A percentile compares a stretch with the other conserved stretches of the same genome.
phyloP scores from a whole-genome alignment of 2,329 filamentous ascomycete genomes.

The Aspergillus pseudonomiae region DNA sequence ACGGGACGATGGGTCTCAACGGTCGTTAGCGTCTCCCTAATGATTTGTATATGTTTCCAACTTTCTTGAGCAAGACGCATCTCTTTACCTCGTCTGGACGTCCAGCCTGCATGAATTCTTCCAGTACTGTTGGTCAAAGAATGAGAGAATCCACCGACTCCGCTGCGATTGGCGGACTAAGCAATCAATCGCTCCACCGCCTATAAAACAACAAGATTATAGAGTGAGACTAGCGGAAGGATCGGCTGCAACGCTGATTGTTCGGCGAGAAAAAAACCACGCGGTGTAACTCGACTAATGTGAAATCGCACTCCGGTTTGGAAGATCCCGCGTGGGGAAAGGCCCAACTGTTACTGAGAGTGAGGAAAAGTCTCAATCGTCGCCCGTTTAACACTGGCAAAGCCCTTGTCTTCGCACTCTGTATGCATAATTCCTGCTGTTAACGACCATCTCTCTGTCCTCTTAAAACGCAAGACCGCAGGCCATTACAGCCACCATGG shows the following conservation, averaged over 20 bases:
- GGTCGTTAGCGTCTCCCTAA: neutral
- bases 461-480: neutral
- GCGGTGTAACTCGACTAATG: neutral
- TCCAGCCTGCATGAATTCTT: neutral
- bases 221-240: neutral
- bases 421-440: neutral
- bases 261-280: neutral
- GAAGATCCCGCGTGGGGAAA: conserved; percentile 2
- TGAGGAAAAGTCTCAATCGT: neutral
- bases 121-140: neutral
- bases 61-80: neutral
- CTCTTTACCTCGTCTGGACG: neutral
- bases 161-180: neutral
- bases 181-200: neutral
- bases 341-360: neutral
- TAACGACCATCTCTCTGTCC: neutral
- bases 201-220: neutral
- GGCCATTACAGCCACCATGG: neutral
- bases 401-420: neutral
- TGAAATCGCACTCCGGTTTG: neutral
- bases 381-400: neutral
- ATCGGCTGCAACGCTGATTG: neutral
- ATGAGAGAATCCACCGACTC: neutral
- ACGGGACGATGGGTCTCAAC: neutral
- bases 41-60: neutral